Conservation (phyloP, 2,329 filamentous ascomycete genomes). For the Beauveria medogensis region DNA sequence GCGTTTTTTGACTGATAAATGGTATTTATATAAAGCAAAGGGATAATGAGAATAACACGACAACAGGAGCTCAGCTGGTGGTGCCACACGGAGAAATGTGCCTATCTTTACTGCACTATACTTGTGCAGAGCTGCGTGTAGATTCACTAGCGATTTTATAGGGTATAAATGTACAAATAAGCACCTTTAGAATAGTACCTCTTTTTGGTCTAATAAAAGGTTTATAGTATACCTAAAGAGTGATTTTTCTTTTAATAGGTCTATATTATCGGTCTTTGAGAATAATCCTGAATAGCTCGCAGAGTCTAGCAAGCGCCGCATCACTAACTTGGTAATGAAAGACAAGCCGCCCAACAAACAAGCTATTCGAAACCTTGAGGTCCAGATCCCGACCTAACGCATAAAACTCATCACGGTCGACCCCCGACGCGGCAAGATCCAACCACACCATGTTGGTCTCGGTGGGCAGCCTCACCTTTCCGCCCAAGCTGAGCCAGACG, state of each 20-base stretch:
- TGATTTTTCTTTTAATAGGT: no score
- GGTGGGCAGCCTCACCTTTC: not conserved
- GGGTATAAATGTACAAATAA: no score
- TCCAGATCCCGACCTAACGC: not conserved
- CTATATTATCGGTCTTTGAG: not conserved
- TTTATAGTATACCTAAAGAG: no score
- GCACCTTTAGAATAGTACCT: no score
- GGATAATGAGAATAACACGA: not conserved
- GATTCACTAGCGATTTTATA: no score
- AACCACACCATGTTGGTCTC: constrained; percentile 1
- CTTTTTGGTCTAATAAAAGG: no score
- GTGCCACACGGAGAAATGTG: not conserved
- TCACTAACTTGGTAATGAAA: constrained; percentile 5
- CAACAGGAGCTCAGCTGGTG: not conserved
- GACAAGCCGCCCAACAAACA: not conserved
- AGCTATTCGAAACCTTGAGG: not conserved
- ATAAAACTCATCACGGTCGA: not conserved
- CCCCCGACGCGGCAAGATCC: not conserved
- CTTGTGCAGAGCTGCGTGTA: no score
- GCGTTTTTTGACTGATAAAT: not conserved
- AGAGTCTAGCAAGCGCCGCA: not conserved
- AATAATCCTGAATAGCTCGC: not conserved
- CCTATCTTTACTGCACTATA: no score
- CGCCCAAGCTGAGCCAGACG: not conserved
- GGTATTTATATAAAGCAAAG: not conserved